A percentile compares a stretch with the other conserved stretches of the same genome.
Conservation (phyloP, 306 rosid genomes). For the Neltuma alba region DNA sequence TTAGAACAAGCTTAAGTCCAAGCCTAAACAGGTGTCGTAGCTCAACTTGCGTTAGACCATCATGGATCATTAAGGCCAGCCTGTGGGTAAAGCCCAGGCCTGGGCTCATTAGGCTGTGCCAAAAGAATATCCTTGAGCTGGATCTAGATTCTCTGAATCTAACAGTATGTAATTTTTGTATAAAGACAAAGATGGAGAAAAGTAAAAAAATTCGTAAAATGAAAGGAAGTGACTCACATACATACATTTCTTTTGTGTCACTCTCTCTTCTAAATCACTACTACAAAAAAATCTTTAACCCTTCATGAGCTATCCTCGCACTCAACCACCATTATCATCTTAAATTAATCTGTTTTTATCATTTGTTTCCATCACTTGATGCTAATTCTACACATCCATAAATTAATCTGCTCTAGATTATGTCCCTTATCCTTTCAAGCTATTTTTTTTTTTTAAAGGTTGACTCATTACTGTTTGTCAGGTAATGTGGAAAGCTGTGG, state of each 20-base stretch:
- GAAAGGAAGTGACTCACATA: not conserved
- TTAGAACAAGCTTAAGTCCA: not conserved
- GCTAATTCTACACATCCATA: not conserved
- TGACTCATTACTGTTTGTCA: conserved; percentile 25
- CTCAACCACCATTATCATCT: not conserved
- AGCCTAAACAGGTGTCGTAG: not conserved
- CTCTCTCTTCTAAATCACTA: not conserved
- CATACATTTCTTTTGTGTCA: not conserved
- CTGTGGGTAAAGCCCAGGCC: not conserved
- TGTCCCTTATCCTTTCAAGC: not conserved
- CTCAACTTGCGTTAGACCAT: not conserved
- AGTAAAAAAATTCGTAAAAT: not conserved
- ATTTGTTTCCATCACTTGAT: not conserved
- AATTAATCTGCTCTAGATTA: not conserved
- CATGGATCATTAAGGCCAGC: not conserved
- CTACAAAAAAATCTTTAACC: not conserved
- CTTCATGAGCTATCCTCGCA: not conserved
- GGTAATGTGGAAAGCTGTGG: conserved; percentile 92
- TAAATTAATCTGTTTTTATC: not conserved
- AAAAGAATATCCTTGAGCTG: not conserved
- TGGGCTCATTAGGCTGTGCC: not conserved
- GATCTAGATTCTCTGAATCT: not conserved
- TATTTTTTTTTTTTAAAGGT: not conserved
- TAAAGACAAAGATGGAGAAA: not conserved
- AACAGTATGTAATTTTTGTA: not conserved